These are phyloP conservation scores for Astraeus odoratus DNA, from an alignment of 768 basidiomycete species.

Conservation along the genomic window DNA sequence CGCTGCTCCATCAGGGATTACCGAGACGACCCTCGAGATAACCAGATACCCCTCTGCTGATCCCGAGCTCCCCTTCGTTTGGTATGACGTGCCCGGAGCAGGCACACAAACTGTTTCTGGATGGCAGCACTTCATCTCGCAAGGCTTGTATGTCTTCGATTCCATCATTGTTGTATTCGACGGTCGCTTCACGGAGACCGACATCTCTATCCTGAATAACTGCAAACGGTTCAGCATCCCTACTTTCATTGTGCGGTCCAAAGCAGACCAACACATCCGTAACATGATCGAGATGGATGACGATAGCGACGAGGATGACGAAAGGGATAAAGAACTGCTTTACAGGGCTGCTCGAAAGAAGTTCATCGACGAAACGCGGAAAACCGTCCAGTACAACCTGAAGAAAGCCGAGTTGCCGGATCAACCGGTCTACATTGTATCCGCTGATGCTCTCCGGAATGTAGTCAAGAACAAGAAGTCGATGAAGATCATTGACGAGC, in stretches of 20 bases:
- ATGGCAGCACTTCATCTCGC: conserved; percentile 33
- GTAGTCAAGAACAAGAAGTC: conserved; percentile 14
- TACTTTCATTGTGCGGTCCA: conserved; percentile 30
- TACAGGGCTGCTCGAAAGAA: conserved; percentile 12
- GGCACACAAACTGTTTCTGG: conserved; percentile 25
- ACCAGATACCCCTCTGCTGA: conserved; percentile 20
- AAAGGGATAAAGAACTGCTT: conserved; percentile 2
- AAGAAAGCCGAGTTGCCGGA: conserved; percentile 17
- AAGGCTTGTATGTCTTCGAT: conserved; percentile 32
- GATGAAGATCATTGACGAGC: conserved; percentile 17
- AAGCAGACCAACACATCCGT: conserved; percentile 27
- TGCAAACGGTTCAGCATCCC: conserved; percentile 27
- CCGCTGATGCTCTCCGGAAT: conserved; percentile 12
- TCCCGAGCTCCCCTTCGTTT: conserved; percentile 18
- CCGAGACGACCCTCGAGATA: conserved; percentile 23
- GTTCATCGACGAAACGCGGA: conserved; percentile 14
- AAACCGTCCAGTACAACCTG: conserved; percentile 15
- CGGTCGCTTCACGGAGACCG: conserved; percentile 28
- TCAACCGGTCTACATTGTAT: conserved; percentile 24
- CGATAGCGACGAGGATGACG: conserved; percentile 8
- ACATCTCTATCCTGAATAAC: conserved; percentile 28
- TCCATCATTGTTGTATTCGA: conserved; percentile 27
- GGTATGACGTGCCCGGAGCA: conserved; percentile 33
- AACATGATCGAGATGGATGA: conserved; percentile 14
- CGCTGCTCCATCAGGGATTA: conserved; percentile 24